Evolutionary conservation across 2,329 filamentous ascomycete species (phyloP).

Genomic region (Oidium heveae): DNA sequence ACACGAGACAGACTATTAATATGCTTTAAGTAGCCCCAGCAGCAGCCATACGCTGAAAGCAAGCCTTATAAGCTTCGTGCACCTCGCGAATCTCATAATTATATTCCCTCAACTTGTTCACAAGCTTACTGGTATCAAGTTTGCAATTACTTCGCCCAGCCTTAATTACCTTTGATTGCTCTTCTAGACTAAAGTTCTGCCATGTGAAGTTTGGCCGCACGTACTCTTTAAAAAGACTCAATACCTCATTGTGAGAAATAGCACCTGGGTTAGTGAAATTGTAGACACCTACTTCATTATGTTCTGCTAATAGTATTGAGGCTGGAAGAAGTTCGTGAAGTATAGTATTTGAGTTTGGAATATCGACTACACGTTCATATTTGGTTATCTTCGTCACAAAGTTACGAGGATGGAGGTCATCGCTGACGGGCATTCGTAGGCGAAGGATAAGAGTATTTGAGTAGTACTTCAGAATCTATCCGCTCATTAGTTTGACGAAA

Average conservation of each 20-base stretch:
- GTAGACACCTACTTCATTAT: constrained; percentile 35
- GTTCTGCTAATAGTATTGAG: constrained; percentile 32
- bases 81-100: constrained; percentile 32
- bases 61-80: constrained; percentile 32
- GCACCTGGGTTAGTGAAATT: constrained; percentile 48
- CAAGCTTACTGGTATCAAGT: constrained; percentile 35
- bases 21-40: constrained; percentile 22
- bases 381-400: constrained; percentile 44
- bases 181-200: constrained; percentile 40
- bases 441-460: constrained; percentile 35
- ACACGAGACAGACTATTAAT: no score
- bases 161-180: constrained; percentile 42
- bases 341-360: constrained; percentile 44
- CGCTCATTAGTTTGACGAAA: constrained; percentile 3
- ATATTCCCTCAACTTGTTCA: constrained; percentile 32
- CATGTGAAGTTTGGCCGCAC: constrained; percentile 33
- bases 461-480: constrained; percentile 34
- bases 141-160: constrained; percentile 41
- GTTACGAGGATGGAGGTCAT: constrained; percentile 38
- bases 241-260: constrained; percentile 46
- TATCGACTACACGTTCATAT: constrained; percentile 39
- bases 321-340: constrained; percentile 37
- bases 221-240: constrained; percentile 34
- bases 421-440: constrained; percentile 43
- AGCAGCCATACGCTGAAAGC: constrained; percentile 38